phyloP scores from a whole-genome alignment of 768 basidiomycete genomes.

The Cystobasidium ongulense region DNA sequence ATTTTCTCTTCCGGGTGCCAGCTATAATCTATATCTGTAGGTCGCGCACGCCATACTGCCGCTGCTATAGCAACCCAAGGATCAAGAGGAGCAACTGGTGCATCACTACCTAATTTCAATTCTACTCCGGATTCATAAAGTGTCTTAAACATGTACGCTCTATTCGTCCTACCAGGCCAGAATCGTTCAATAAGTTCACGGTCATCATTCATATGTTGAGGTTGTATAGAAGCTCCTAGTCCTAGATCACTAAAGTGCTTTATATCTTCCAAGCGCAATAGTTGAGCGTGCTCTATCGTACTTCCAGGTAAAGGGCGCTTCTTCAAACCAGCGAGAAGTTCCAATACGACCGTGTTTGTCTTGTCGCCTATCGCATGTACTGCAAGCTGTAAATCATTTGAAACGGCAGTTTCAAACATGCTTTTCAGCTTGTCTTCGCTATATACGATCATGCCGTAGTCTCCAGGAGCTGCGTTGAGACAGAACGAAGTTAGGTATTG shows the following conservation, averaged over 20 bases:
- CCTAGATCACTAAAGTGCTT: conserved; percentile 35
- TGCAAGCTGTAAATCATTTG: conserved; percentile 37
- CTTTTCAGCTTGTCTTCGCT: conserved; percentile 23
- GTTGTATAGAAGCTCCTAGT: conserved; percentile 41
- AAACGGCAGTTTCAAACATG: conserved; percentile 33
- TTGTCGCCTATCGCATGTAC: conserved; percentile 43
- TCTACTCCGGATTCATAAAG: conserved; percentile 38
- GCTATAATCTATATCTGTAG: conserved; percentile 20
- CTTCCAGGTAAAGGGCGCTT: conserved; percentile 33
- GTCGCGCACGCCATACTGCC: conserved; percentile 31
- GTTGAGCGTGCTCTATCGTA: conserved; percentile 42
- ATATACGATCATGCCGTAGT: conserved; percentile 36
- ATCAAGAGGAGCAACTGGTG: conserved; percentile 39
- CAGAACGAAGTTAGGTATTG: background rate
- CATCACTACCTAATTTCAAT: conserved; percentile 41
- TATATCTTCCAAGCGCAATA: conserved; percentile 38
- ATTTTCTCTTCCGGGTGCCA: conserved; percentile 42
- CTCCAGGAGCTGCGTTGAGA: conserved; percentile 20
- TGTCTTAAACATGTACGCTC: conserved; percentile 38
- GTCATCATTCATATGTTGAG: conserved; percentile 41
- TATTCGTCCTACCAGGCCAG: conserved; percentile 38
- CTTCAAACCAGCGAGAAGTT: conserved; percentile 26
- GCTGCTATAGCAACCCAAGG: conserved; percentile 40
- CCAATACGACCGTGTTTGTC: conserved; percentile 38
- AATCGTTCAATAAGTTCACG: conserved; percentile 37